These are phyloP conservation scores for Microbotryum silenes-acaulis DNA, from an alignment of 1,284 basidiomycete species.

Conservation along the genomic window DNA sequence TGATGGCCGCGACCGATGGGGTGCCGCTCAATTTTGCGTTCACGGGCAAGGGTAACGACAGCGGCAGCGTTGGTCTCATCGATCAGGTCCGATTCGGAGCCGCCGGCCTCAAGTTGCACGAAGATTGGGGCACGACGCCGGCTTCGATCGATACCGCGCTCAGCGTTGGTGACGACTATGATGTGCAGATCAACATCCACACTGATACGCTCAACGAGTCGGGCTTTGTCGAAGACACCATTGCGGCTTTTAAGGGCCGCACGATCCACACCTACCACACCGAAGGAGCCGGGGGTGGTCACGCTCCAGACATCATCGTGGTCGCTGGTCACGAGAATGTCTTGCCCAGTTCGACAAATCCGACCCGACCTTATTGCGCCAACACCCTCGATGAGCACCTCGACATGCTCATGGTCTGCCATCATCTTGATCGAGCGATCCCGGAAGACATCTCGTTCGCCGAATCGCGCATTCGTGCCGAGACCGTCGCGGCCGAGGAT, in stretches of 20 bases:
- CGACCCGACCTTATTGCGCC: constrained; percentile 80
- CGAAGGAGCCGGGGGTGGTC: constrained; percentile 87
- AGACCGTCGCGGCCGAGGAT: constrained; percentile 97
- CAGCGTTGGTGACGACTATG: constrained; percentile 79
- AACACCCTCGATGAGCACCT: constrained; percentile 97
- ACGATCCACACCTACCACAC: constrained; percentile 98
- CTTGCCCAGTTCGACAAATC: constrained; percentile 95
- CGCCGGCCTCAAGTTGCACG: constrained; percentile 87
- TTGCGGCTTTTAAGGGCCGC: constrained; percentile 78
- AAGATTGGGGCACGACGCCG: constrained; percentile 96
- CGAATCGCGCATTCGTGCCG: constrained; percentile 90
- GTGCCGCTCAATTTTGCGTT: constrained; percentile 79
- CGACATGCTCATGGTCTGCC: constrained; percentile 95
- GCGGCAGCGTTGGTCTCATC: constrained; percentile 58
- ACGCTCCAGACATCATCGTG: constrained; percentile 96
- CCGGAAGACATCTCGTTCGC: constrained; percentile 89
- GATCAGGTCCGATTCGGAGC: constrained; percentile 85
- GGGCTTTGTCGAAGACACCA: constrained; percentile 85
- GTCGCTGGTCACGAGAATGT: constrained; percentile 67
- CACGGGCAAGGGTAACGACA: constrained; percentile 68
- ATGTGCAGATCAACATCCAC: constrained; percentile 92
- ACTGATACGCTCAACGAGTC: constrained; percentile 94
- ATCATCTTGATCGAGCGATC: constrained; percentile 80
- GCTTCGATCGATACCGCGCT: constrained; percentile 71
- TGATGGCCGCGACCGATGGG: constrained; percentile 80